Evolutionary conservation across 768 basidiomycete species (phyloP).

Genomic region (Rossbeevera mucosa): DNA sequence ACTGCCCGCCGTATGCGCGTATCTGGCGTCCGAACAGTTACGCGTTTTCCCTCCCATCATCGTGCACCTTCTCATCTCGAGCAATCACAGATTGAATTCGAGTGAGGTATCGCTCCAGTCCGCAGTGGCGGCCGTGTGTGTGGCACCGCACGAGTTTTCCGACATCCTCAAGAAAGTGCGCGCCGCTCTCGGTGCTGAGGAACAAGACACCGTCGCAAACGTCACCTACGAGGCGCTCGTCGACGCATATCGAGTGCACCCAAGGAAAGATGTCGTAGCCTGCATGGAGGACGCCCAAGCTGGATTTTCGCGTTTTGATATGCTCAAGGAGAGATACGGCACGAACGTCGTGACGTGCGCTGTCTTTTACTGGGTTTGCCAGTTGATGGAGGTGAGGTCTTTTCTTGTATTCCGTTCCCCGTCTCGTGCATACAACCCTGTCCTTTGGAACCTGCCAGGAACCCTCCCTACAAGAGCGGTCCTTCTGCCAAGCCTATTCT

Average conservation of each 20-base stretch:
- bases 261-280: constrained; percentile 16
- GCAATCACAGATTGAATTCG: constrained; percentile 19
- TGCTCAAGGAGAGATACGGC: constrained; percentile 21
- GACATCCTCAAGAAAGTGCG: constrained; percentile 22
- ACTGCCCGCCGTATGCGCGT: constrained; percentile 29
- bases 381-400: constrained; percentile 33
- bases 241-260: constrained; percentile 18
- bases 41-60: constrained; percentile 2
- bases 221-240: constrained; percentile 33
- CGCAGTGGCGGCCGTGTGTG: constrained; percentile 23
- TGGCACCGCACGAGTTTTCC: constrained; percentile 17
- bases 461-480: constrained; percentile 18
- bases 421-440: background rate
- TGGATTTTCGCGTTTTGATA: constrained; percentile 8
- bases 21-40: constrained; percentile 31
- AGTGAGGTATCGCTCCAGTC: constrained; percentile 28
- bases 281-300: constrained; percentile 36
- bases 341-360: constrained; percentile 30
- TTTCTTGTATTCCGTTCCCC: background rate
- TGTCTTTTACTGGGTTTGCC: constrained; percentile 46
- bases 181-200: constrained; percentile 12
- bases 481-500: constrained; percentile 16
- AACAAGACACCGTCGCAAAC: background rate
- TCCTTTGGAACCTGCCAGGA: constrained; percentile 12
- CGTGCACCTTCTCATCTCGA: background rate